Percentiles rank a stretch among this genome's conserved stretches.
These are phyloP conservation scores for Orbilia oligospora DNA, from an alignment of 2,329 filamentous ascomycete species.

Conservation along the genomic window DNA sequence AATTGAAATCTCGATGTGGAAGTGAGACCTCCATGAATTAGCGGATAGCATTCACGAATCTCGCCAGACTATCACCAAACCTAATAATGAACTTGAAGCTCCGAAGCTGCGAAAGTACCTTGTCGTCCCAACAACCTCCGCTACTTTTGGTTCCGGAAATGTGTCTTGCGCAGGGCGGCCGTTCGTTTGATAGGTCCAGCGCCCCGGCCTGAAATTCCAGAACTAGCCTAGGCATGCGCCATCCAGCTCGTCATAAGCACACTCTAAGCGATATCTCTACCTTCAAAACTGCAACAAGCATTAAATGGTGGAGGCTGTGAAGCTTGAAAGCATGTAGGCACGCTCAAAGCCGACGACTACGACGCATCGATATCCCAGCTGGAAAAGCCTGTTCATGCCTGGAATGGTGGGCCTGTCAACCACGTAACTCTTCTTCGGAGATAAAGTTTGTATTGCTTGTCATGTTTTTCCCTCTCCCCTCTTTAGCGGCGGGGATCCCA, in stretches of 20 bases:
- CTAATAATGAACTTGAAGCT: neutral
- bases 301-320: conserved; percentile 58
- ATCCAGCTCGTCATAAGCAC: conserved; percentile 24
- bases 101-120: conserved; percentile 20
- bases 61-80: neutral
- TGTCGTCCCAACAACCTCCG: conserved; percentile 12
- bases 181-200: conserved; percentile 15
- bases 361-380: conserved; percentile 20
- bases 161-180: conserved; percentile 15
- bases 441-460: conserved; percentile 8
- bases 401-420: conserved; percentile 9
- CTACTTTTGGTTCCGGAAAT: conserved; percentile 28
- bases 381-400: neutral
- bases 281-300: conserved; percentile 14
- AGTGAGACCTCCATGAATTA: neutral
- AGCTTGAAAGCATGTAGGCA: conserved; percentile 4
- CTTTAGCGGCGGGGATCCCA: conserved; percentile 15
- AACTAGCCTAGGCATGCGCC: conserved; percentile 23
- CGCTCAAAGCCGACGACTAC: conserved; percentile 29
- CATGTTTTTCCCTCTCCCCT: no score
- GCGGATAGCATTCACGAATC: neutral
- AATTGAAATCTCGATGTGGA: conserved; percentile 11
- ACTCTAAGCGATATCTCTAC: conserved; percentile 26
- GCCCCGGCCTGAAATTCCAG: conserved; percentile 25
- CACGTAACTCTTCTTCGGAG: conserved; percentile 34